phyloP scores from a whole-genome alignment of 2,329 filamentous ascomycete genomes.

The Fusarium ramigenum region DNA sequence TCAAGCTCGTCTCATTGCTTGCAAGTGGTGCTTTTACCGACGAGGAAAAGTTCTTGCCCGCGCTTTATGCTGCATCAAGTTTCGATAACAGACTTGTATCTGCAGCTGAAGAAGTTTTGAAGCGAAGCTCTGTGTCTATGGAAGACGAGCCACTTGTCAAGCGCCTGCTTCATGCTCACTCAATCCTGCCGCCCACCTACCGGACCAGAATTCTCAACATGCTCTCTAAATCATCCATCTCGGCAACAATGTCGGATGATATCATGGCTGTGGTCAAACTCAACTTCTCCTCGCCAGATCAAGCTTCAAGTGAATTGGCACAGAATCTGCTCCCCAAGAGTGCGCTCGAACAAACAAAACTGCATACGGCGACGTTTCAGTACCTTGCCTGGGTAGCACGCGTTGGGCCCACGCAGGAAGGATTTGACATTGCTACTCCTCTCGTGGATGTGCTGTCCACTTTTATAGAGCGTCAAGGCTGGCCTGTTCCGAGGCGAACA shows the following conservation, averaged over 20 bases:
- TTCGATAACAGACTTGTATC: slow-evolving; percentile 81
- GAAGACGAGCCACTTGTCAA: slow-evolving; percentile 73
- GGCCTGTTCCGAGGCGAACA: slow-evolving; percentile 73
- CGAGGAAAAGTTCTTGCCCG: slow-evolving; percentile 82
- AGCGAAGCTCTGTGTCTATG: slow-evolving; percentile 77
- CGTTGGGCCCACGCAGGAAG: slow-evolving; percentile 67
- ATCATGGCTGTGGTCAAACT: slow-evolving; percentile 76
- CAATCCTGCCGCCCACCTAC: slow-evolving; percentile 75
- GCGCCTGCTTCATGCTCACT: slow-evolving; percentile 77
- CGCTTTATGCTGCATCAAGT: slow-evolving; percentile 84
- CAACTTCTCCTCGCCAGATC: slow-evolving; percentile 60
- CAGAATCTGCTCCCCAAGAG: slow-evolving; percentile 52
- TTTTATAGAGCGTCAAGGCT: slow-evolving; percentile 84
- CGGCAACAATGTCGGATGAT: slow-evolving; percentile 73
- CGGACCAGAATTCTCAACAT: slow-evolving; percentile 80
- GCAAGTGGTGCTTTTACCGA: slow-evolving; percentile 88
- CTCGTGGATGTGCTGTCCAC: slow-evolving; percentile 75
- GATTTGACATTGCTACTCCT: slow-evolving; percentile 73
- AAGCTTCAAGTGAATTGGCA: neutral
- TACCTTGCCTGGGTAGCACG: slow-evolving; percentile 89
- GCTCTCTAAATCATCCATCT: slow-evolving; percentile 78
- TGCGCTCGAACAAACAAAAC: slow-evolving; percentile 79
- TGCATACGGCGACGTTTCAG: slow-evolving; percentile 83
- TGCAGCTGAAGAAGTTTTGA: slow-evolving; percentile 90
- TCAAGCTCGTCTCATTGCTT: slow-evolving; percentile 73